Base-by-base conservation (phyloP, 2,329 filamentous ascomycete species). In the Botrytis medusae region DNA sequence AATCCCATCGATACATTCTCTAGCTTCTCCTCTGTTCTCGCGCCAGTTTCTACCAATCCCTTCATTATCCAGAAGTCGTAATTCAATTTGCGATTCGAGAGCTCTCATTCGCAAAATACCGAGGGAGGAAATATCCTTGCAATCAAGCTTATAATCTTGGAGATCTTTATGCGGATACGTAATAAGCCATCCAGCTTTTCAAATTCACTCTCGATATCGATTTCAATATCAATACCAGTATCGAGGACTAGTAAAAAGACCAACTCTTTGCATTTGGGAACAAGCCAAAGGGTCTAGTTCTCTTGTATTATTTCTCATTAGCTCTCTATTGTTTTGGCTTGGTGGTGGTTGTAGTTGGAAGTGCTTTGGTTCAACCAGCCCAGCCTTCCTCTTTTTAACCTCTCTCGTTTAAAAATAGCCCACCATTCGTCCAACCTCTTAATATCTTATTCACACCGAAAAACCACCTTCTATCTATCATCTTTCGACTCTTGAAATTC, bases 1-100 rank as follows among this genome's bases (percentile, higher is more conserved):
- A 76, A 74, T 29, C 25, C 57, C 42, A 62, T 70, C 61, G 61
- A 72, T 70, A 64, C 51, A 61, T 75, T 73, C 73, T 64, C 62
- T 65, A 57, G 6, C 59, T 40, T 71, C 63, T 48, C 25, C 69
- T 71, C 68, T 74, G 9, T 59, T 59, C 6, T 46, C 69, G 64
- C 59, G 37, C 12, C 68, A 12, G 37, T 59, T 22, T 37, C 25
- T 16, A 68, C 16, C 25, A 16, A 54, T 32, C 2, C 12, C 25
- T 60, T 51, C 62, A 20, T n/a, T 10, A 10, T 18, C 12, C 16
- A 25, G 61, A 48, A 34, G 25, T 57, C 29, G 18, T 48, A 10
- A 68, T 57, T 34, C 37, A 54, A 7, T 14, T 71, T 63, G 42
- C 59, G 60, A 48, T 40, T 25, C 48, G 44, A 42, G 51, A 59